These are phyloP conservation scores for Primulina tabacum DNA, from an alignment of 257 asterid genomes.

Conservation along the genomic window DNA sequence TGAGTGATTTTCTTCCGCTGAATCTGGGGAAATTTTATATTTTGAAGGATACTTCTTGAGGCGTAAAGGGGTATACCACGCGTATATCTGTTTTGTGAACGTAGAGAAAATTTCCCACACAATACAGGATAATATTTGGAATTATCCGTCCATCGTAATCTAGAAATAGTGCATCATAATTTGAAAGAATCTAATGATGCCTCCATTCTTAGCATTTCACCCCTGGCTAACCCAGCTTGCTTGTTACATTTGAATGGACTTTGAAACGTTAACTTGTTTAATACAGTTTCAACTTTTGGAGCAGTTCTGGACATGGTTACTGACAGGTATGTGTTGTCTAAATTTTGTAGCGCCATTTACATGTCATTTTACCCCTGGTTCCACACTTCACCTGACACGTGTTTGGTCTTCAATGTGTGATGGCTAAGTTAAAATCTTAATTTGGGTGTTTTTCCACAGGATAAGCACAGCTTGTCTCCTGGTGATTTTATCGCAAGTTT, in stretches of 20 bases:
- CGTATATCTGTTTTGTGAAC: background rate
- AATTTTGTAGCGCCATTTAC: background rate
- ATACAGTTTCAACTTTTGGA: conserved; percentile 90
- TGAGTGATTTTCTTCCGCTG: background rate
- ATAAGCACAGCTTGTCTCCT: conserved; percentile 95
- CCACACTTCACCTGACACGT: background rate
- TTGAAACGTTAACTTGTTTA: conserved; percentile 24
- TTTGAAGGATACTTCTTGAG: background rate
- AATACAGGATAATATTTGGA: background rate
- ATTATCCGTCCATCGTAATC: no score
- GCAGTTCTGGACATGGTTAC: conserved; percentile 43
- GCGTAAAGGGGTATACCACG: background rate
- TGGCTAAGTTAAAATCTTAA: conserved; percentile 21
- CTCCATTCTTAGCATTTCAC: conserved; percentile 15
- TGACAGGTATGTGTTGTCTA: conserved; percentile 60
- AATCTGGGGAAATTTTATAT: background rate
- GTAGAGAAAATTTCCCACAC: background rate
- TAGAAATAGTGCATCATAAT: background rate
- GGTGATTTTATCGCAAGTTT: conserved; percentile 95
- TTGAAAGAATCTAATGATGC: conserved; percentile 8
- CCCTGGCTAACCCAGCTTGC: conserved; percentile 20
- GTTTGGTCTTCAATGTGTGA: background rate
- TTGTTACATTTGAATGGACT: conserved; percentile 17
- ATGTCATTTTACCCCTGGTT: conserved; percentile 2
- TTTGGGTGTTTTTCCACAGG: conserved; percentile 42